phyloP scores from a whole-genome alignment of 1,284 basidiomycete genomes.

The Fistulinella staudtii region DNA sequence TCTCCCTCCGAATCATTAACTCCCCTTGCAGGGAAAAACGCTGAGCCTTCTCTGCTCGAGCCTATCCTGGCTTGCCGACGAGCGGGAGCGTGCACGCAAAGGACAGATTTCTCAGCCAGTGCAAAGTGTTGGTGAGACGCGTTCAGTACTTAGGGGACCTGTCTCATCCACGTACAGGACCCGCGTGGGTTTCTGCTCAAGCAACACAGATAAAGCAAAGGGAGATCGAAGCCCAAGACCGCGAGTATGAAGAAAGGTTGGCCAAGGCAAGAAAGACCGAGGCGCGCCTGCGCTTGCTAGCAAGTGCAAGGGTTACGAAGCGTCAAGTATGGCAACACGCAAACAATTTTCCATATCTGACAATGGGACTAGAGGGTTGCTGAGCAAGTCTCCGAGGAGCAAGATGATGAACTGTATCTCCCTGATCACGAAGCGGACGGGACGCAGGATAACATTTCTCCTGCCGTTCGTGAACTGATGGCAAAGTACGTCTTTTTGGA shows the following conservation, averaged over 20 bases:
- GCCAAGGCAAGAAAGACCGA: conserved; percentile 59
- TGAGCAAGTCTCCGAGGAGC: conserved; percentile 12
- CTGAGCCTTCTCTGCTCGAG: conserved; percentile 79
- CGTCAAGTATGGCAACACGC: conserved; percentile 43
- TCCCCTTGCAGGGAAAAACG: conserved; percentile 70
- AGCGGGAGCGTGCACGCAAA: conserved; percentile 61
- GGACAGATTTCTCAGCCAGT: conserved; percentile 46
- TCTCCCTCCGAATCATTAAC: conserved; percentile 2
- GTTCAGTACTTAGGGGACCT: conserved; percentile 2
- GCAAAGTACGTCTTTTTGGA: conserved; percentile 50
- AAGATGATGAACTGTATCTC: conserved; percentile 58
- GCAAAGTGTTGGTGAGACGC: conserved; percentile 32
- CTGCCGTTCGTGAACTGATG: conserved; percentile 80
- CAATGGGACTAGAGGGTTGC: conserved; percentile 21
- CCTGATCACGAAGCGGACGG: conserved; percentile 47
- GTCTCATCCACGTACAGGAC: conserved; percentile 40
- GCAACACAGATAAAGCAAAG: conserved; percentile 60
- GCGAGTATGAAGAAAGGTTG: conserved; percentile 60
- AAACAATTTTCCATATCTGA: conserved; percentile 10
- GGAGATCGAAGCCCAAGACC: conserved; percentile 64
- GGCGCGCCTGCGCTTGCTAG: conserved; percentile 52
- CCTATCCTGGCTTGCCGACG: conserved; percentile 76
- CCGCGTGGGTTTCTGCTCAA: conserved; percentile 81
- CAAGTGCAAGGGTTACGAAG: conserved; percentile 56
- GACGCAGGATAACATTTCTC: conserved; percentile 62